Conservation (phyloP, 225 moss, liverwort and hornwort genomes). For the Straminergon stramineum region DNA sequence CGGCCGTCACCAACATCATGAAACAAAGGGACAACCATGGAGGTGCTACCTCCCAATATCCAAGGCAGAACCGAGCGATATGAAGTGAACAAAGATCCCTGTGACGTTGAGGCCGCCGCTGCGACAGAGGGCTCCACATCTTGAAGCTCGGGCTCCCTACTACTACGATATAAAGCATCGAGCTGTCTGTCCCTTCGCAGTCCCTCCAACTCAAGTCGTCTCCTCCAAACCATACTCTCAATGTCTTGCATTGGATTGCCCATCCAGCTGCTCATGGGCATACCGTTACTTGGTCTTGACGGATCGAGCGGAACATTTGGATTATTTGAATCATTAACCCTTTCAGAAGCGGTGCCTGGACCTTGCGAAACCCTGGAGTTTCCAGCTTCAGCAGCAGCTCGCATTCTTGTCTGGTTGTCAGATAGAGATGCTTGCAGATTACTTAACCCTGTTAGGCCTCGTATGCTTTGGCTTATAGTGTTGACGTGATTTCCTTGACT, state of each 20-base stretch:
- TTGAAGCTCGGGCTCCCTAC: slow-evolving; percentile 18
- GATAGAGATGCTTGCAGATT: slow-evolving; percentile 15
- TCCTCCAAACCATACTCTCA: slow-evolving; percentile 28
- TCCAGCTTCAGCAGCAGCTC: slow-evolving; percentile 16
- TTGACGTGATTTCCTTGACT: slow-evolving; percentile 42
- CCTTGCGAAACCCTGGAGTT: slow-evolving; percentile 7
- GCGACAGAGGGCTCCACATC: slow-evolving; percentile 14
- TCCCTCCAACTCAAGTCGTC: slow-evolving; percentile 13
- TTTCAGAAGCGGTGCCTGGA: slow-evolving; percentile 3
- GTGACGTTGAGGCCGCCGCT: slow-evolving; percentile 4
- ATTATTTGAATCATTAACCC: background rate
- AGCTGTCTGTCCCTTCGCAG: slow-evolving; percentile 16
- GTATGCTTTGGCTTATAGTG: slow-evolving; percentile 25
- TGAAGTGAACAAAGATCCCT: slow-evolving; percentile 35
- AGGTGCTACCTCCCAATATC: slow-evolving; percentile 47
- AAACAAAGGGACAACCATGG: slow-evolving; percentile 66
- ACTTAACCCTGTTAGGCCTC: slow-evolving; percentile 26
- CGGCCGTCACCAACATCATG: slow-evolving; percentile 36
- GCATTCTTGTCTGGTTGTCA: slow-evolving; percentile 16
- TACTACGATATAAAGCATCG: slow-evolving; percentile 11
- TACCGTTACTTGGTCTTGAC: slow-evolving; percentile 10
- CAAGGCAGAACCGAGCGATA: slow-evolving; percentile 74
- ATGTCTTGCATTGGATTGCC: slow-evolving; percentile 20
- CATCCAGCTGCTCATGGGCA: slow-evolving; percentile 27
- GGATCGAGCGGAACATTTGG: background rate